Conservation (phyloP, 306 rosid species). For the Sophora flavescens region DNA sequence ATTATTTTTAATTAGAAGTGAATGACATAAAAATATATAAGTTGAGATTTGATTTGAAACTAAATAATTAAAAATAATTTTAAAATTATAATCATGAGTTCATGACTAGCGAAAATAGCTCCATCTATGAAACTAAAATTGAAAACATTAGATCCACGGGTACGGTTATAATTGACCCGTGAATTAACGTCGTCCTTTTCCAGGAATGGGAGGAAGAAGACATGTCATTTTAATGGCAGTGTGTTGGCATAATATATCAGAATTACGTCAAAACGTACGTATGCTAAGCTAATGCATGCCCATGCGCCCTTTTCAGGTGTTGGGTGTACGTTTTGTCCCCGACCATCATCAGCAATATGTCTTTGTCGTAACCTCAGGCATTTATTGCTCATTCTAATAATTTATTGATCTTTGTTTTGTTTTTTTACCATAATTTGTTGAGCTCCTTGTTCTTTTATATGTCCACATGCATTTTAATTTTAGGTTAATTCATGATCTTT, state of each 20-base stretch:
- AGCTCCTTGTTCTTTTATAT: too few relatives aligned
- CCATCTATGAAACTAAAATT: background rate
- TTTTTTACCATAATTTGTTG: background rate
- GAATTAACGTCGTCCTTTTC: conserved; percentile 29
- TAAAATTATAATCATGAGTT: too few relatives aligned
- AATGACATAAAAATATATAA: too few relatives aligned
- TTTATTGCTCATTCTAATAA: conserved; percentile 27
- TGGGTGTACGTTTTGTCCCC: conserved; percentile 47
- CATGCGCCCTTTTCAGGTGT: conserved; percentile 36
- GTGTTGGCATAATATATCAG: background rate
- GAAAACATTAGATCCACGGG: background rate
- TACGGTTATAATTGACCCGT: background rate
- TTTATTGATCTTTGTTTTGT: background rate
- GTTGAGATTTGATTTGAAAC: too few relatives aligned
- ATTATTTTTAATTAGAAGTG: too few relatives aligned
- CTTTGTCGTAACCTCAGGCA: conserved; percentile 8
- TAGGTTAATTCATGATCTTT: background rate
- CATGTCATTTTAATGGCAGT: background rate
- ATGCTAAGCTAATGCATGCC: conserved; percentile 36
- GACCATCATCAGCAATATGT: conserved; percentile 13
- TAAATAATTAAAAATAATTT: too few relatives aligned
- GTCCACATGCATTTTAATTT: conserved; percentile 10
- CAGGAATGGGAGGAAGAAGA: conserved; percentile 13
- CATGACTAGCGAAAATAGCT: too few relatives aligned
- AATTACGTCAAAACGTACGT: background rate